Evolutionary conservation across 495 filamentous ascomycete species (phyloP), one percentile per base, ranked within the genome.

Genomic region (Penicillium verhagenii): DNA sequence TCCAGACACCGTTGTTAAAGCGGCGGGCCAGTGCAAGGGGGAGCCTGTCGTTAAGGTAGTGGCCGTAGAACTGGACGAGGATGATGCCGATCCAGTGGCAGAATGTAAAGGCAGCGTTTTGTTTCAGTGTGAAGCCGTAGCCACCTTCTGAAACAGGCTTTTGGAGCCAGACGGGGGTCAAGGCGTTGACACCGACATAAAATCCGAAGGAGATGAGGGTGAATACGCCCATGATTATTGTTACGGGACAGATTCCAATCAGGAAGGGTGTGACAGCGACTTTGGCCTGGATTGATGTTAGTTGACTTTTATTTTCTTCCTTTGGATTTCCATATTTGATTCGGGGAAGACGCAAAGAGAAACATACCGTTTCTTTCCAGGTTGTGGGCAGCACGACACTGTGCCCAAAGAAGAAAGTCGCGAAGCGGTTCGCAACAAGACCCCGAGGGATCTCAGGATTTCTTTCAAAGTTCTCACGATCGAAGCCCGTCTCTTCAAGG

Each of bases 71-170:
- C 4, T 73, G 63, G 6, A 74, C 77, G 26, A 74, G 44, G 11
- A 75, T 50, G 29, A 78, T 62, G 24, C 74, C 77, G 25, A 79
- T 61, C 79, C 80, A 82, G 59, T 72, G 72, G 37, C 63, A 68
- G 57, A 80, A 78, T 5, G 71, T 75, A 54, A 80, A 79, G 10
- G 63, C 63, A 2, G 78, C 79, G 28, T 76, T 81, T 49, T 79
- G 68, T 13, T 67, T 59, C 0, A 75, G 66, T 0, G 69, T 66
- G 50, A 80, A 82, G 18, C 77, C 78, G 58, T 82, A 82, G 11
- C 78, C 79, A n/a, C 76, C 76, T 2, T 47, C 59, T 10, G 61
- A 59, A 25, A 61, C 56, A 18, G 79, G 78, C 33, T 60, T 66
- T 56, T 80, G 72, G 3, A 82, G 66, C 64, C 70, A 81, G 18